Evolutionary conservation across 2,329 filamentous ascomycete species (phyloP).

Genomic region (Rhytidhysteron rufulum): DNA sequence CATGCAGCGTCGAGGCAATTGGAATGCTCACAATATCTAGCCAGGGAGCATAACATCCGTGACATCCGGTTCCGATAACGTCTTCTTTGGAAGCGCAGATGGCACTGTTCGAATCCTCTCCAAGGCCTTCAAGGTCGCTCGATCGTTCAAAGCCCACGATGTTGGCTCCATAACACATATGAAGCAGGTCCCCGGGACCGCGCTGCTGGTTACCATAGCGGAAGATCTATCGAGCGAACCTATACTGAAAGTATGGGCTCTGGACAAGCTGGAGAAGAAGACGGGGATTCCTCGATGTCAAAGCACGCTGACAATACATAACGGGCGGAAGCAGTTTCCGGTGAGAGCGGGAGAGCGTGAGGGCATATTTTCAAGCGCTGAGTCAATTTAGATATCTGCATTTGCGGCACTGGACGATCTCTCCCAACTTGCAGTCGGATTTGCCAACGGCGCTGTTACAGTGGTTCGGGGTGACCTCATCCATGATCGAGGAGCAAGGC

Average conservation of each 20-base stretch:
- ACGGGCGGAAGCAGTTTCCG: conserved; percentile 90
- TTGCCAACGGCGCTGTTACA: conserved; percentile 91
- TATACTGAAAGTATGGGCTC: conserved; percentile 91
- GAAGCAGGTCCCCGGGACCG: conserved; percentile 84
- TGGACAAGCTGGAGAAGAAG: conserved; percentile 93
- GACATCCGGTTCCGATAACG: conserved; percentile 79
- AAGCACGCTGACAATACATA: conserved; percentile 80
- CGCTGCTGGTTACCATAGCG: conserved; percentile 77
- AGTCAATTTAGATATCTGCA: conserved; percentile 65
- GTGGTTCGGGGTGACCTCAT: conserved; percentile 91
- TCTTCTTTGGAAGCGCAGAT: conserved; percentile 84
- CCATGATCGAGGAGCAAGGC: conserved; percentile 89
- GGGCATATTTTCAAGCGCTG: conserved; percentile 14
- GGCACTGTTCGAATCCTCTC: conserved; percentile 86
- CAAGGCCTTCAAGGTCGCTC: conserved; percentile 78
- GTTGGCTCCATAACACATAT: conserved; percentile 79
- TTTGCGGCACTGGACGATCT: conserved; percentile 85
- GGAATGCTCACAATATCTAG: conserved; percentile 33
- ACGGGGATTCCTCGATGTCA: conserved; percentile 84
- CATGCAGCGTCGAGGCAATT: too few relatives aligned
- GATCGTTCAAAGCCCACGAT: conserved; percentile 84
- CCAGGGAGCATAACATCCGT: conserved; percentile 71
- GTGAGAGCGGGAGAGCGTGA: conserved; percentile 45
- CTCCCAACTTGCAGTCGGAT: conserved; percentile 89
- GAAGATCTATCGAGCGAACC: conserved; percentile 88